Conservation (phyloP, 129 eudicot species). For the Deinandra increscens region DNA sequence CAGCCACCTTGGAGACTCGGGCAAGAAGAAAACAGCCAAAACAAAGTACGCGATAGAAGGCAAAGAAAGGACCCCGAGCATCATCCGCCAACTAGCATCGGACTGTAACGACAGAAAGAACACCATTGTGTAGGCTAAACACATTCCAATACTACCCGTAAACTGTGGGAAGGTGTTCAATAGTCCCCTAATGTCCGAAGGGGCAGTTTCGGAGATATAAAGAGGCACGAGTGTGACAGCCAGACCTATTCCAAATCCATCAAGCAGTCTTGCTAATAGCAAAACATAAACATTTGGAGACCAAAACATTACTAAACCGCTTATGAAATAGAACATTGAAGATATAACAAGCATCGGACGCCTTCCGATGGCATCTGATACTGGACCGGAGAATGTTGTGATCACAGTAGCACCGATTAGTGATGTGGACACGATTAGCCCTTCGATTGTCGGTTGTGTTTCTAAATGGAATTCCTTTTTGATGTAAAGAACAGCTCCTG, state of each 20-base stretch:
- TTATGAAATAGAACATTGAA: slow-evolving; percentile 62
- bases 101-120: slow-evolving; percentile 71
- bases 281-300: slow-evolving; percentile 84
- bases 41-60: slow-evolving; percentile 69
- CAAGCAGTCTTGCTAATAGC: slow-evolving; percentile 78
- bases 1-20: slow-evolving; percentile 98
- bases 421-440: slow-evolving; percentile 78
- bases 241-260: slow-evolving; percentile 93
- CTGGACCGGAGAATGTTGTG: slow-evolving; percentile 84
- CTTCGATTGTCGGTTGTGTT: slow-evolving; percentile 66
- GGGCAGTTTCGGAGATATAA: slow-evolving; percentile 96
- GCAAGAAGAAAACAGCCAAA: slow-evolving; percentile 62
- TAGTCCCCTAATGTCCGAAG: slow-evolving; percentile 86
- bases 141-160: slow-evolving; percentile 88
- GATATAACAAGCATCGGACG: slow-evolving; percentile 90
- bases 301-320: slow-evolving; percentile 92
- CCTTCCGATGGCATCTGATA: slow-evolving; percentile 78
- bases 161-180: slow-evolving; percentile 93
- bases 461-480: slow-evolving; percentile 65
- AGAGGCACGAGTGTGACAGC: slow-evolving; percentile 94
- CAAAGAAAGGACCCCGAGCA: slow-evolving; percentile 92
- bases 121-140: slow-evolving; percentile 84
- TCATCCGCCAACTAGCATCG: slow-evolving; percentile 79
- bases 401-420: slow-evolving; percentile 90
- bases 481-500: slow-evolving; percentile 75